phyloP scores from a whole-genome alignment of 2,329 filamentous ascomycete species.

The Penicillium sp. region DNA sequence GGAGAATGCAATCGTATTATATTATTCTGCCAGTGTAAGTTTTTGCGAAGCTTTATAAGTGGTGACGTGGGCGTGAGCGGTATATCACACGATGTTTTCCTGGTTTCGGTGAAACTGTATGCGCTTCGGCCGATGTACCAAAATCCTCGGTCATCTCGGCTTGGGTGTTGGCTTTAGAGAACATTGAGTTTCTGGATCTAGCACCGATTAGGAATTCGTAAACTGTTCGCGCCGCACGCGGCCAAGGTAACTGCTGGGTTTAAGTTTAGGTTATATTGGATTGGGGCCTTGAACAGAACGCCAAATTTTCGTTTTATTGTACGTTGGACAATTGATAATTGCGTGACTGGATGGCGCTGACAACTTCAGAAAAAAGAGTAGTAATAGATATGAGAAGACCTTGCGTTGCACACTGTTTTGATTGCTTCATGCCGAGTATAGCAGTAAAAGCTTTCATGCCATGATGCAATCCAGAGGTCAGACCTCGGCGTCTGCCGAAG shows the following conservation, averaged over 20 bases:
- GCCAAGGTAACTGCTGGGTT: conserved; percentile 1
- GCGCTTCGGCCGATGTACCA: neutral
- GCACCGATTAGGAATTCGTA: conserved; percentile 2
- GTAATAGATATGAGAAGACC: no score
- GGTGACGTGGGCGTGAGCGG: neutral
- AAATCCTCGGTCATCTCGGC: no score
- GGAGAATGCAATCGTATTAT: neutral
- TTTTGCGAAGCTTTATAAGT: neutral
- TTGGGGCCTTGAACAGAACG: no score
- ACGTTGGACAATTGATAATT: neutral
- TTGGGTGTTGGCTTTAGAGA: no score
- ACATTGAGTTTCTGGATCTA: neutral
- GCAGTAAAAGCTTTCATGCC: no score
- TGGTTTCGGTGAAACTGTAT: neutral
- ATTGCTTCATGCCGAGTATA: neutral
- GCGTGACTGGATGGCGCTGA: no score
- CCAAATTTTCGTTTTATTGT: neutral
- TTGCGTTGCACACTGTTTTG: neutral
- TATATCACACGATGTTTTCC: neutral
- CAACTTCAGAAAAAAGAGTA: no score
- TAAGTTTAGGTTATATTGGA: neutral
- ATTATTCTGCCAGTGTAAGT: neutral
- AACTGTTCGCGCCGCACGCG: conserved; percentile 5
- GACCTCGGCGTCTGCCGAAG: neutral
- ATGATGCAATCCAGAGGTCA: neutral